Base-by-base conservation (phyloP, 2,329 filamentous ascomycete genomes). In the Fusarium sp. region DNA sequence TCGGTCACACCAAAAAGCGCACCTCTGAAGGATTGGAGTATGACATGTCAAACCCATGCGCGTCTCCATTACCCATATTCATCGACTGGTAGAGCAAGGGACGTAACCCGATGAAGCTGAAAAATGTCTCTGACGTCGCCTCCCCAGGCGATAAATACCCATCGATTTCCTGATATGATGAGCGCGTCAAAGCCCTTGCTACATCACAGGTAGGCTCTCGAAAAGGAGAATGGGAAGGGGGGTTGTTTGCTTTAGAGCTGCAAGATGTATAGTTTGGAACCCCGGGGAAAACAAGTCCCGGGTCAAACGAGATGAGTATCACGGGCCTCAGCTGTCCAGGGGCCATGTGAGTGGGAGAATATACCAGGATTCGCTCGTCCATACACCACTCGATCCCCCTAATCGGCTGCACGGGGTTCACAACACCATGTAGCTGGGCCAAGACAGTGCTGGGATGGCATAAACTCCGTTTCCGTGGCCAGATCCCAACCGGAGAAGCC, bases 301-400 rank as follows among this genome's bases (percentile, higher is more conserved):
- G 68, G n/a, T 74, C 72, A 47, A 74, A 74, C 1, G 70, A 74
- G 23, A 73, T 42, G 42, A 73, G 55, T 4, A 71, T 39, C 25
- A 73, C 31, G 13, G 64, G 60, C 45, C 61, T 67, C 41, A 55
- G 44, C 33, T 59, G 44, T 4, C 52, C 57, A 11, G 47, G 33
- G 4, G 33, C 43, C 36, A 57, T 54, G 27, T 61, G 36, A 29
- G 56, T 36, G 49, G 70, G 49, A 45, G 76, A 70, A 63, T 82
- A 84, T 4, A 83, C 69, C n/a, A 84, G 57, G 5, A 75, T 77
- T 11, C 78, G 70, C n/a, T 82, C 79, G 58, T 84, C 80, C 67
- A 78, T 78, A 14, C 67, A 70, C 15, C 79, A 80, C 2, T 76
- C 70, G 2, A 82, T 70, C 6, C 61, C 56, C 0, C 74, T 73